Percentiles rank a stretch among this genome's conserved stretches.
Conservation (phyloP, 306 rosid genomes). For the cucumber (Cucumis sativus) region Cucumber_9930_V3 NC_026659.2:13967501-13968000, state of each 20-base stretch:
- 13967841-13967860: background rate
- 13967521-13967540: too few relatives aligned
- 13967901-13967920: background rate
- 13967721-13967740: background rate
- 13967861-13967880: background rate
- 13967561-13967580: too few relatives aligned
- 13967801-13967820: background rate
- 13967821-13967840: constrained; percentile 1
- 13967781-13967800: background rate
- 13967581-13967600: too few relatives aligned
- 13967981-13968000: background rate
- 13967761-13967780: background rate
- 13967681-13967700: background rate
- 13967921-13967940: background rate
- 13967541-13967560: too few relatives aligned
- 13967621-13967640: too few relatives aligned
- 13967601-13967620: too few relatives aligned
- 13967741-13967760: background rate
- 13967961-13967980: background rate
- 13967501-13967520: too few relatives aligned
- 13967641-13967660: too few relatives aligned
- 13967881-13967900: background rate
- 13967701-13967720: background rate
- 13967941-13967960: background rate
- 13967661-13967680: background rate